Evolutionary conservation across 1,284 basidiomycete species (phyloP).

Genomic region (Boletellus sp.): DNA sequence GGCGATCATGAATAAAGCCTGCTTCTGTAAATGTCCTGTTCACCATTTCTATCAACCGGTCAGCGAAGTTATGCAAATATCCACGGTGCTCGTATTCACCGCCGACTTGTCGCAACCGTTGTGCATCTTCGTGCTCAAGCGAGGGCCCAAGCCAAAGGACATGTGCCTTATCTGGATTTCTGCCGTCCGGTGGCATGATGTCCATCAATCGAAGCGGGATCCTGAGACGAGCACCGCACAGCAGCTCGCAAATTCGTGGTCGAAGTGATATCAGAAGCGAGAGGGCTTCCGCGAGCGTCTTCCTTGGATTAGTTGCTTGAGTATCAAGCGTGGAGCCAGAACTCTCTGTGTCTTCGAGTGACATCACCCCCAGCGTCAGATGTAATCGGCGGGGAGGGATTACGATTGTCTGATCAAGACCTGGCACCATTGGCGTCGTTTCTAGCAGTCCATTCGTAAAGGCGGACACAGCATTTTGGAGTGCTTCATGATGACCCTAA

Average conservation of each 20-base stretch:
- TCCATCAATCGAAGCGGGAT: slow-evolving; percentile 50
- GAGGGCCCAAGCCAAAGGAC: slow-evolving; percentile 56
- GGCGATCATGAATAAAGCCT: slow-evolving; percentile 49
- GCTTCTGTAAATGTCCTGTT: slow-evolving; percentile 45
- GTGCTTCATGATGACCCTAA: slow-evolving; percentile 49
- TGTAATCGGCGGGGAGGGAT: slow-evolving; percentile 62
- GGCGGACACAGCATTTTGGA: slow-evolving; percentile 39
- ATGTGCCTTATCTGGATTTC: slow-evolving; percentile 43
- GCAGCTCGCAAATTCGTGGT: slow-evolving; percentile 38
- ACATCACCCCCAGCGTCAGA: slow-evolving; percentile 70
- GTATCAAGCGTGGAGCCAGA: background rate
- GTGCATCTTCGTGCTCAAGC: slow-evolving; percentile 22
- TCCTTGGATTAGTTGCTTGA: slow-evolving; percentile 10
- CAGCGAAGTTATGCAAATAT: slow-evolving; percentile 34
- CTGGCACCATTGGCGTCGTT: slow-evolving; percentile 40
- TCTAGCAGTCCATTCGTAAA: slow-evolving; percentile 47
- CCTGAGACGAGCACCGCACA: slow-evolving; percentile 29
- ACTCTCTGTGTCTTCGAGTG: slow-evolving; percentile 34
- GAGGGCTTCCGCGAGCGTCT: slow-evolving; percentile 46
- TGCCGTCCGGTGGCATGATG: slow-evolving; percentile 46
- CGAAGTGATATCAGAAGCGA: slow-evolving; percentile 46
- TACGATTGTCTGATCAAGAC: slow-evolving; percentile 57
- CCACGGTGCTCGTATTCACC: slow-evolving; percentile 33
- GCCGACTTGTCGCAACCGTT: slow-evolving; percentile 37
- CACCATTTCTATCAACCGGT: slow-evolving; percentile 32